phyloP scores from a whole-genome alignment of 176 grass and related monocot genomes.

The Triticum turgidum region DNA sequence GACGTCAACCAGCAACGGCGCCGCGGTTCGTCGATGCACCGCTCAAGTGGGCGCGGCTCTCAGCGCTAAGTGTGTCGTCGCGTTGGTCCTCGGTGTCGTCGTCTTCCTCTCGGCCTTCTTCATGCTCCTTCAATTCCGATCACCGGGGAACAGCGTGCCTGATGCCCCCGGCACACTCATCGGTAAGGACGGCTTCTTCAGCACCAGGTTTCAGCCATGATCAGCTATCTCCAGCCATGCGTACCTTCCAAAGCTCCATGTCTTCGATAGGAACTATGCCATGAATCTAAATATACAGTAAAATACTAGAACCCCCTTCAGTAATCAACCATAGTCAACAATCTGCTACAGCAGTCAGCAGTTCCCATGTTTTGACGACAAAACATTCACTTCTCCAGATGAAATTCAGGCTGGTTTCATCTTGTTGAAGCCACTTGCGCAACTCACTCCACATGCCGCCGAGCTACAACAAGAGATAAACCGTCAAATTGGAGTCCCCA shows the following conservation, averaged over 20 bases:
- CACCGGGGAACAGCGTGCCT: conserved; percentile 17
- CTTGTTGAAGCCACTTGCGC: conserved; percentile 20
- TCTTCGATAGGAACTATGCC: neutral
- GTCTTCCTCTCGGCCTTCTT: conserved; percentile 45
- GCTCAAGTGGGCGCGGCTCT: neutral
- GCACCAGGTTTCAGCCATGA: neutral
- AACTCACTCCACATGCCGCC: conserved; percentile 10
- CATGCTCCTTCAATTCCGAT: conserved; percentile 33
- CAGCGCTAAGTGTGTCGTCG: neutral
- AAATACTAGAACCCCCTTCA: neutral
- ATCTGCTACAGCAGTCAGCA: neutral
- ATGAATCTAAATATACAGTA: neutral
- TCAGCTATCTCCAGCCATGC: neutral
- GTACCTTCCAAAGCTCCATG: neutral
- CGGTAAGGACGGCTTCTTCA: conserved; percentile 20
- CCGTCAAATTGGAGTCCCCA: conserved; percentile 34
- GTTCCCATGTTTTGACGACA: neutral
- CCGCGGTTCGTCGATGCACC: neutral
- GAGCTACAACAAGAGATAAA: conserved; percentile 43
- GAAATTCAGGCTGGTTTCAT: conserved; percentile 54
- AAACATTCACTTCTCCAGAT: conserved; percentile 24
- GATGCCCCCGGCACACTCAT: conserved; percentile 30
- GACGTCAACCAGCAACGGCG: neutral
- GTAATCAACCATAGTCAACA: neutral
- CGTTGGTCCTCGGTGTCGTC: conserved; percentile 23